Conservation (phyloP, 768 basidiomycete genomes). For the Hortiboletus flavorubellus region DNA sequence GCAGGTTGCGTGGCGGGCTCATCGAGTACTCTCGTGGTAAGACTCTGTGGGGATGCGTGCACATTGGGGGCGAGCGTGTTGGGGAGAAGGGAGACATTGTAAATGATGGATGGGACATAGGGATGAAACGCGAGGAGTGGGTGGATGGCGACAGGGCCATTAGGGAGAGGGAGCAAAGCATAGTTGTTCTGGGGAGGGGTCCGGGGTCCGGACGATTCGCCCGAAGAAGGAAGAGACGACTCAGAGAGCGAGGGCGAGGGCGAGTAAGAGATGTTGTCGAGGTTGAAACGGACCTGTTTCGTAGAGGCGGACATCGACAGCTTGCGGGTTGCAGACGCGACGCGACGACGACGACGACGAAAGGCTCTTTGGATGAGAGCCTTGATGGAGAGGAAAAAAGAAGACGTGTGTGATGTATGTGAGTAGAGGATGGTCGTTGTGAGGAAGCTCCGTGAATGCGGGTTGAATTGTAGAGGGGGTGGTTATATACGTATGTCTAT, state of each 20-base stretch:
- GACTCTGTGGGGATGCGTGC: constrained; percentile 25
- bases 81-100: constrained; percentile 21
- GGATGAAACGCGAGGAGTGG: constrained; percentile 32
- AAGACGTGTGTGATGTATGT: constrained; percentile 20
- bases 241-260: constrained; percentile 29
- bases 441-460: constrained; percentile 2
- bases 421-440: constrained; percentile 15
- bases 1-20: constrained; percentile 33
- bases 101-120: constrained; percentile 16
- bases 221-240: constrained; percentile 30
- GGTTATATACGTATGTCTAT: constrained; percentile 16
- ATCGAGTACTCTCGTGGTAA: constrained; percentile 22
- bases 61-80: constrained; percentile 20
- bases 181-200: constrained; percentile 30
- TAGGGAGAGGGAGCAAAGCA: constrained; percentile 18
- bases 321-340: background rate
- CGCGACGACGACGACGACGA: constrained; percentile 11
- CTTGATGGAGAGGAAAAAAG: constrained; percentile 5
- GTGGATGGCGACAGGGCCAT: constrained; percentile 29
- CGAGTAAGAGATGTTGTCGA: constrained; percentile 33
- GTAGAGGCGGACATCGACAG: constrained; percentile 27
- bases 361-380: constrained; percentile 15
- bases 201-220: constrained; percentile 26
- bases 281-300: constrained; percentile 32
- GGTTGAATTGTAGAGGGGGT: background rate